phyloP scores from a whole-genome alignment of 768 basidiomycete genomes.

The Atractiella rhizophila region DNA sequence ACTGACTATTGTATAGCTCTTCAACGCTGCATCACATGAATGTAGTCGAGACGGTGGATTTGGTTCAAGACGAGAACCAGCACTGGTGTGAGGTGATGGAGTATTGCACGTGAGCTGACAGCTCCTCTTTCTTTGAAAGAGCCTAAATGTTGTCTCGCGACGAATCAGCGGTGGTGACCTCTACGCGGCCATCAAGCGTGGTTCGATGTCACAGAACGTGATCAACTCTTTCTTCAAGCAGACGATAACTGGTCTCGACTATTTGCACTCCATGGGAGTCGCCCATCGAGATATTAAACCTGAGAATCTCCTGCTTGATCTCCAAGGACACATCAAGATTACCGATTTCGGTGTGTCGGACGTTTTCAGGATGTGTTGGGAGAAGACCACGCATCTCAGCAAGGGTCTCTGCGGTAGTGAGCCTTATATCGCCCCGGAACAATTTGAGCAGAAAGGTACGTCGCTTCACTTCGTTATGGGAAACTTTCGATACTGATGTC shows the following conservation, averaged over 20 bases:
- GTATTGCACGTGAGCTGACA: slow-evolving; percentile 79
- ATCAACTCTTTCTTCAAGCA: slow-evolving; percentile 98
- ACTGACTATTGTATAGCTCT: too few relatives aligned
- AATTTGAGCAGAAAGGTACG: slow-evolving; percentile 90
- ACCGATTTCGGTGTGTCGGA: slow-evolving; percentile 97
- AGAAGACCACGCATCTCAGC: slow-evolving; percentile 83
- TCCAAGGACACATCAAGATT: slow-evolving; percentile 75
- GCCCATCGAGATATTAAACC: slow-evolving; percentile 97
- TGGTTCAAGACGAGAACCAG: slow-evolving; percentile 88
- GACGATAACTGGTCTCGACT: slow-evolving; percentile 61
- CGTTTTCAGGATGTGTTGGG: slow-evolving; percentile 97
- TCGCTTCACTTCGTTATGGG: slow-evolving; percentile 10
- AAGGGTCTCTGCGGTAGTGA: slow-evolving; percentile 93
- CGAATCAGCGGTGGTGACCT: slow-evolving; percentile 83
- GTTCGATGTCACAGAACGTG: slow-evolving; percentile 67
- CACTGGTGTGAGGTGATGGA: slow-evolving; percentile 99
- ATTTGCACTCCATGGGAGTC: slow-evolving; percentile 86
- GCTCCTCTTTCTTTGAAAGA: too few relatives aligned
- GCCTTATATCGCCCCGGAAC: slow-evolving; percentile 95
- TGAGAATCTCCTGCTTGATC: slow-evolving; percentile 87
- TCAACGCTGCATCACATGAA: slow-evolving; percentile 56
- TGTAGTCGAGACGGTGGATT: slow-evolving; percentile 92
- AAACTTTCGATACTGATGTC: slow-evolving; percentile 11
- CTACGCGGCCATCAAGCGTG: slow-evolving; percentile 96
- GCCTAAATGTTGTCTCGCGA: too few relatives aligned